Evolutionary conservation across 2,329 filamentous ascomycete genomes (phyloP).

Genomic region (Sporothrix pseudoabietina): DNA sequence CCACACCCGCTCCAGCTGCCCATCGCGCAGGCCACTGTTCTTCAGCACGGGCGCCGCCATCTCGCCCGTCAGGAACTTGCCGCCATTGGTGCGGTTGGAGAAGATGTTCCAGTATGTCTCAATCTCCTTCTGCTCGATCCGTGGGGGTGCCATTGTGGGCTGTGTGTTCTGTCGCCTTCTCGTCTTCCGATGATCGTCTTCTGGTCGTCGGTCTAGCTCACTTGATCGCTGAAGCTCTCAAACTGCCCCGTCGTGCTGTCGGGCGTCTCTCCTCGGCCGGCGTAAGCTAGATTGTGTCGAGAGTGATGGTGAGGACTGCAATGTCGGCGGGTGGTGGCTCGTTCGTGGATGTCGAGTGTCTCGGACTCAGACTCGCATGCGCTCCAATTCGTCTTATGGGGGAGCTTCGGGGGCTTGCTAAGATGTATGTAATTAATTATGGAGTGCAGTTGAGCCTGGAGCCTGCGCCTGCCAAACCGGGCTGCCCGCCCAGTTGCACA

Average conservation of each 20-base stretch:
- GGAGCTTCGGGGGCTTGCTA: conserved; percentile 11
- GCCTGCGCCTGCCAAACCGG: conserved; percentile 12
- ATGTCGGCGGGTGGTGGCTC: background rate
- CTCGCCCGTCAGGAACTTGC: conserved; percentile 62
- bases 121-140: conserved; percentile 64
- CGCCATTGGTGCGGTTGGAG: conserved; percentile 60
- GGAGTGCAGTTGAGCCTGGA: background rate
- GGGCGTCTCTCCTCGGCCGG: conserved; percentile 4
- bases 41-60: conserved; percentile 64
- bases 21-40: conserved; percentile 64
- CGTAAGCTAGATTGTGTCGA: background rate
- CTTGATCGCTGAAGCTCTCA: background rate
- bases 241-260: background rate
- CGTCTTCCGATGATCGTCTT: background rate
- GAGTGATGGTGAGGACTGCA: background rate
- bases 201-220: background rate
- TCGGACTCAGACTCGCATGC: conserved; percentile 4
- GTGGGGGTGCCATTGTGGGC: conserved; percentile 58
- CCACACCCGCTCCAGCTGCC: conserved; percentile 95
- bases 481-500: background rate
- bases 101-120: conserved; percentile 70
- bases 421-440: conserved; percentile 7
- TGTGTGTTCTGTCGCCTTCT: background rate
- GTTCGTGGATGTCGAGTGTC: conserved; percentile 10
- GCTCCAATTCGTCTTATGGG: conserved; percentile 9